phyloP scores from a whole-genome alignment of 441 rosid genomes.

The Cnidoscolus chayamansa region DNA sequence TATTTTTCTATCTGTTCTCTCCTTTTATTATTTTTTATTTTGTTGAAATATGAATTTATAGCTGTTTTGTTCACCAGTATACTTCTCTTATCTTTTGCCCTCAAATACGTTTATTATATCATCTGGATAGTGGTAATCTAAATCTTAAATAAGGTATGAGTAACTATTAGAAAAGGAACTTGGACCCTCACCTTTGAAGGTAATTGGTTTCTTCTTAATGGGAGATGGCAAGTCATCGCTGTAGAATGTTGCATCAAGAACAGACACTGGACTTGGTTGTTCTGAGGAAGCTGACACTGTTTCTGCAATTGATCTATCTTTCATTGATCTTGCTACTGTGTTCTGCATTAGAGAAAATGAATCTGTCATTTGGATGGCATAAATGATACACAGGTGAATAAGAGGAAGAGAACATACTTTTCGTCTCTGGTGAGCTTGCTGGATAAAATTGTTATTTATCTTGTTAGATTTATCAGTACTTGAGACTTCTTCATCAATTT shows the following conservation, averaged over 20 bases:
- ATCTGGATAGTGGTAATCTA: conserved; percentile 5
- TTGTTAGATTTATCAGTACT: conserved; percentile 48
- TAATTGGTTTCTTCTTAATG: conserved; percentile 59
- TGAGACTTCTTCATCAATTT: conserved; percentile 58
- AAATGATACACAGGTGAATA: conserved; percentile 10
- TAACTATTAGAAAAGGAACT: not conserved
- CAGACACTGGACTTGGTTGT: conserved; percentile 95
- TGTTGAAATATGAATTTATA: not conserved
- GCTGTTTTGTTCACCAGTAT: not conserved
- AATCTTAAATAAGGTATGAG: not conserved
- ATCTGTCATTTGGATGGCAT: conserved; percentile 22
- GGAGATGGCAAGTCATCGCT: conserved; percentile 85
- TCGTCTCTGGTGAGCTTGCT: conserved; percentile 37
- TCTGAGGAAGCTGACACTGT: conserved; percentile 47
- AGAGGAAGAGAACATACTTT: conserved; percentile 39
- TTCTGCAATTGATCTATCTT: conserved; percentile 33
- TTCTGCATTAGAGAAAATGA: conserved; percentile 43
- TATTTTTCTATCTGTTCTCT: not conserved
- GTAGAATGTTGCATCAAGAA: conserved; percentile 74
- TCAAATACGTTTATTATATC: not conserved
- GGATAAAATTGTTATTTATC: conserved; percentile 29
- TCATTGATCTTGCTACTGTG: conserved; percentile 37
- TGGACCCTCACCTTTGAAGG: conserved; percentile 52
- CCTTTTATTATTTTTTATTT: not conserved
- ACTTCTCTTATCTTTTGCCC: not conserved